These are phyloP conservation scores for Cyclotella distinguenda DNA, from an alignment of 108 stramenopile species.

Conservation along the genomic window DNA sequence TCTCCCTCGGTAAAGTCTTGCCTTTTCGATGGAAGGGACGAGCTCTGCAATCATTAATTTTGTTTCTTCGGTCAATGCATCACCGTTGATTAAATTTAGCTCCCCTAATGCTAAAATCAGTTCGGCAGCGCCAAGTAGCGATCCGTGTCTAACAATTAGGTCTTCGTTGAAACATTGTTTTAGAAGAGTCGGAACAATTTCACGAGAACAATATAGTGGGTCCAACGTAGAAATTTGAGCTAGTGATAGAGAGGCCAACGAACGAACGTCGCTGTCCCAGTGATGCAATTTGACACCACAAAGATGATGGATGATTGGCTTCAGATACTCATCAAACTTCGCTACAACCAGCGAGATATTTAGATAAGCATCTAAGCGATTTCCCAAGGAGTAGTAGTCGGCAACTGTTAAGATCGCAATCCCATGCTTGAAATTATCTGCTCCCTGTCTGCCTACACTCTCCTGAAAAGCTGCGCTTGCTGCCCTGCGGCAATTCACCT, in stretches of 20 bases:
- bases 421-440: conserved; percentile 91
- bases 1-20: conserved; percentile 92
- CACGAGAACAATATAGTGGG: conserved; percentile 46
- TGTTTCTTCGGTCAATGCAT: conserved; percentile 16
- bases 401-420: conserved; percentile 93
- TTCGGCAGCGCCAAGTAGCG: conserved; percentile 84
- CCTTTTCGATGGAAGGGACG: conserved; percentile 89
- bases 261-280: conserved; percentile 90
- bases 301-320: conserved; percentile 77
- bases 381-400: conserved; percentile 97
- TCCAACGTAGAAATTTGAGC: conserved; percentile 61
- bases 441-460: conserved; percentile 67
- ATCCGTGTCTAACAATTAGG: conserved; percentile 82
- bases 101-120: conserved; percentile 71
- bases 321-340: conserved; percentile 79
- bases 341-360: conserved; percentile 74
- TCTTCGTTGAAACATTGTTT: conserved; percentile 61
- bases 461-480: conserved; percentile 99
- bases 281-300: conserved; percentile 77
- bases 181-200: conserved; percentile 74
- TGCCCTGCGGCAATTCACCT: conserved; percentile 97
- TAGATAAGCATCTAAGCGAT: conserved; percentile 81
- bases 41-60: conserved; percentile 54
- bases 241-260: conserved; percentile 75
- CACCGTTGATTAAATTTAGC: conserved; percentile 18